Conservation (phyloP, 306 rosid species). For the Glycine soja region DNA sequence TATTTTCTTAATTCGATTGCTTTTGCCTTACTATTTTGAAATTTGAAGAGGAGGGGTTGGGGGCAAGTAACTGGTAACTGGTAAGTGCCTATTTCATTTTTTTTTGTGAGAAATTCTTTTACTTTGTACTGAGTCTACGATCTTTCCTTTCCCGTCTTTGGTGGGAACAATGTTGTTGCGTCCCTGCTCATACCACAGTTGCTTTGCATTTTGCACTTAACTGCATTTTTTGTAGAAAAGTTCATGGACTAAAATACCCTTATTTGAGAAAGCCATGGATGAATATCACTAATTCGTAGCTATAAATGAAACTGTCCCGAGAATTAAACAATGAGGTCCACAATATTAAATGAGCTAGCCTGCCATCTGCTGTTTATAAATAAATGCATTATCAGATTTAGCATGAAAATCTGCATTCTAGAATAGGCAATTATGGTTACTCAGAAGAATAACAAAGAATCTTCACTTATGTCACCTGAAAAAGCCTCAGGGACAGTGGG, state of each 20-base stretch:
- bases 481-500: not conserved
- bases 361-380: not conserved
- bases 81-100: slow-evolving; percentile 12
- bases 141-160: slow-evolving; percentile 47
- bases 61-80: not conserved
- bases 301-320: not conserved
- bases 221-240: not conserved
- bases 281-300: not conserved
- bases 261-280: not conserved
- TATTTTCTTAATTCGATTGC: not conserved
- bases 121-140: slow-evolving; percentile 26
- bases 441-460: not conserved
- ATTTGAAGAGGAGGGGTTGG: not conserved
- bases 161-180: slow-evolving; percentile 43
- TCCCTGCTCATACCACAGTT: too few species aligned
- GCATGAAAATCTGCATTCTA: slow-evolving; percentile 27
- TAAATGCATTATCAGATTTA: slow-evolving; percentile 3
- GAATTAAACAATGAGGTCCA: slow-evolving; percentile 9
- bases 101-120: slow-evolving; percentile 33
- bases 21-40: not conserved
- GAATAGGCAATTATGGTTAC: slow-evolving; percentile 9
- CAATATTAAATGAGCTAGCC: slow-evolving; percentile 19
- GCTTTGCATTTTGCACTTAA: too few species aligned
- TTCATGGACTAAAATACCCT: slow-evolving; percentile 45
- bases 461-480: not conserved